Evolutionary conservation across 768 basidiomycete species (phyloP), one percentile per base, ranked within the genome.

Genomic region (Amanita rimosa): DNA sequence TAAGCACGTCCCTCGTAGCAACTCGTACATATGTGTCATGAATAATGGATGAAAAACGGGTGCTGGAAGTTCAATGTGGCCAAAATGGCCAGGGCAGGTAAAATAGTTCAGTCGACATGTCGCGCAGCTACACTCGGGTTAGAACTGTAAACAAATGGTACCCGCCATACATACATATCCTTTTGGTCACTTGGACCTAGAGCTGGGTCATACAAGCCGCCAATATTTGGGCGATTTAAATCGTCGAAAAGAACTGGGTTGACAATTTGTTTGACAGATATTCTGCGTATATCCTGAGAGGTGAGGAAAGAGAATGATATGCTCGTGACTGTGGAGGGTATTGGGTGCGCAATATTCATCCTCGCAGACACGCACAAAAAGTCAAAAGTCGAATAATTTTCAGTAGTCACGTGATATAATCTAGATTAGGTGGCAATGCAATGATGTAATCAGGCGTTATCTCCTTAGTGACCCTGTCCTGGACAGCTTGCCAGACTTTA

Each of bases 31-130:
- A 58, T 94, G 89, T 27, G 75, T 72, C 81, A 98, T 91, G 67
- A 98, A 99, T 34, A 99, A 69, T 0, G 96, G 96, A 60, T 99
- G 95, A 61, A 88, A 98, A 2, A 98, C 90, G 11, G 96, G 94
- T 14, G 86, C 78, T 16, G 95, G 93, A 5, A 99, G 77, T 53
- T 97, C 92, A 52, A 99, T 95, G 65, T 98, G 96, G 17, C 96
- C 96, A 67, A 86, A 99, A 65, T 99, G 96, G 14, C 96, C 96
- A 1, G 96, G 94, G 64, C 96, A 99, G 52, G 85, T 84, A 68
- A 85, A 98, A 60, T 92, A 95, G 41, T 81, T 88, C 58, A 96
- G 77, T 50, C 77, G 84, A 62, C 96, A 99, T 65, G 96, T 96
- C 54, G 85, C 72, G 63, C 96, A 99, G 52, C 95, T 99, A 61